Base-by-base conservation (phyloP, 768 basidiomycete genomes). In the Boletus patriciae region DNA sequence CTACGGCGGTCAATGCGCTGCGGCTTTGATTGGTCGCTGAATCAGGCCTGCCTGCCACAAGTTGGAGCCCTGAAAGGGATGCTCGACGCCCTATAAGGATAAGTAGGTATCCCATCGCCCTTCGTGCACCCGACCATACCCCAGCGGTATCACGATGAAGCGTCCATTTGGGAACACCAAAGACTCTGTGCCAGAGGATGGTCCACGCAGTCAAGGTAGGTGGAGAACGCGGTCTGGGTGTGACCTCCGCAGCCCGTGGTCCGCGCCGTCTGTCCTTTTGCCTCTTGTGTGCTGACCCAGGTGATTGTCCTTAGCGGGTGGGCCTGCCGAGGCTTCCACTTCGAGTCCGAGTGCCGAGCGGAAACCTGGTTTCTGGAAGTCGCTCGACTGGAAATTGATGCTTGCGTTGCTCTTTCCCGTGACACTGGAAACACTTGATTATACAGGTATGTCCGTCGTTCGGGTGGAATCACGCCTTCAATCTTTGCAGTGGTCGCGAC, bases 401-500 rank as follows among this genome's bases (percentile, higher is more conserved):
- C 42, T 61, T 27, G 75, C 77, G 3, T 63, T 81, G 8, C n/a
- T 71, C n/a, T 65, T 81, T 46, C 80, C 80, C 0, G 73, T 80
- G 13, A 64, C 68, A 34, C 69, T 81, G 1, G 80, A 81, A 46
- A 71, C 71, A 0, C 54, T 72, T 2, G 70, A 71, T 45, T 71
- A 71, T 50, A 72, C 71, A 3, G 61, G 69, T 62, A 43, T 21
- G 53, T 52, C 21, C 4, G n/a, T 41, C 13, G 11, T 34, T 36
- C 23, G 9, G 15, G n/a, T 21, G n/a, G 3, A 8, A 31, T 15
- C 34, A 16, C 19, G 3, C 3, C 21, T 40, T 36, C 16, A 13
- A 43, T 7, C 12, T 16, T 45, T 45, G 47, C 52, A 78, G 81
- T 81, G 2, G 78, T 82, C 31, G 80, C 81, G 5, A 82, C 80